phyloP scores from a whole-genome alignment of 148 eudicot genomes.

The Rhododendron kiyosumense region DNA sequence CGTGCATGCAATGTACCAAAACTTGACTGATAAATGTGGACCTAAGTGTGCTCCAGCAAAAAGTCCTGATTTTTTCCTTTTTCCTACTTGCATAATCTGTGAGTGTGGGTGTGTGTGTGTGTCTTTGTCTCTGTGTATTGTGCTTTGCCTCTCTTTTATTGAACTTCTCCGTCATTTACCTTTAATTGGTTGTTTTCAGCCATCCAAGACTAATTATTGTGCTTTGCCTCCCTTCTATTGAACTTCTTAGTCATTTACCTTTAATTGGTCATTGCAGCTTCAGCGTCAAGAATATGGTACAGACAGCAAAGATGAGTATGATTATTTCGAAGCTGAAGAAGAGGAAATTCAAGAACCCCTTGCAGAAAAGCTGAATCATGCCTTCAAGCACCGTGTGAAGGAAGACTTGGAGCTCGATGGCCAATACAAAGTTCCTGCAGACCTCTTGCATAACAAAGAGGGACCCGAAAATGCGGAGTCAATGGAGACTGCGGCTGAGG shows the following conservation, averaged over 20 bases:
- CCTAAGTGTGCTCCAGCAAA: not conserved
- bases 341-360: slow-evolving; percentile 39
- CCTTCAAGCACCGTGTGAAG: slow-evolving; percentile 35
- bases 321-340: slow-evolving; percentile 32
- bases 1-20: not conserved
- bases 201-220: not conserved
- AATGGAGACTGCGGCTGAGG: slow-evolving; percentile 37
- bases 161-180: too few relatives aligned
- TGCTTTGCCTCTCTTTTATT: not conserved
- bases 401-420: slow-evolving; percentile 40
- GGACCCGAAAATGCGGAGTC: slow-evolving; percentile 27
- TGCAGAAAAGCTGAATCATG: slow-evolving; percentile 53
- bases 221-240: not conserved
- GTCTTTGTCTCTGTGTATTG: not conserved
- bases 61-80: not conserved
- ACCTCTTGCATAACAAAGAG: slow-evolving; percentile 23
- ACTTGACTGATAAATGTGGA: not conserved
- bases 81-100: not conserved
- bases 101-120: not conserved
- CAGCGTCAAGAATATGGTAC: slow-evolving; percentile 74
- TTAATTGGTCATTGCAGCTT: slow-evolving; percentile 45
- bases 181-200: not conserved
- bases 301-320: slow-evolving; percentile 55
- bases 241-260: not conserved
- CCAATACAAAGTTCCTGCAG: slow-evolving; percentile 47